Percentiles rank a stretch among this genome's conserved stretches.
Conservation (phyloP, 768 basidiomycete genomes). For the Lepiota subincarnata region DNA sequence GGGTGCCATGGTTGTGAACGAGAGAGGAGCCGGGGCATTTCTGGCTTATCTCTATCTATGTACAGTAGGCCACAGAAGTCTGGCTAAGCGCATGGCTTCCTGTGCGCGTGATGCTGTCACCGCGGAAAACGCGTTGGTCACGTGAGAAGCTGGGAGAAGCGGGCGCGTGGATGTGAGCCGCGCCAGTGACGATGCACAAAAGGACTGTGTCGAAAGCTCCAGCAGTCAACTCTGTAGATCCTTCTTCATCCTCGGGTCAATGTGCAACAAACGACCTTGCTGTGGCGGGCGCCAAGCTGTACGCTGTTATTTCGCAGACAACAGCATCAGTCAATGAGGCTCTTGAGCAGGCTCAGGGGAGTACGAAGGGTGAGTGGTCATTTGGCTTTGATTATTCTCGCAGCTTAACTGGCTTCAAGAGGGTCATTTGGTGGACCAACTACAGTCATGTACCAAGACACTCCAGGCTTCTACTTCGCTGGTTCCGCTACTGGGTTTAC, state of each 20-base stretch:
- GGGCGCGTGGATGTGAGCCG: too few relatives aligned
- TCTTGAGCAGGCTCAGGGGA: not conserved
- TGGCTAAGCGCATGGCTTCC: too few relatives aligned
- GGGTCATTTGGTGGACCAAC: not conserved
- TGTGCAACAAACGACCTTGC: constrained; percentile 1
- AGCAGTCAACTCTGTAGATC: not conserved
- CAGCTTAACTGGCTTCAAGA: not conserved
- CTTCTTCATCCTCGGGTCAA: constrained; percentile 3
- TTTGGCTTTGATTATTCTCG: not conserved
- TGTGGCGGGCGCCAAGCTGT: constrained; percentile 1
- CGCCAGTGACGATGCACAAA: constrained; percentile 10
- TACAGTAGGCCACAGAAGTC: too few relatives aligned
- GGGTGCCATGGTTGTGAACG: too few relatives aligned
- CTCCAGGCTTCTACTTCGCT: not conserved
- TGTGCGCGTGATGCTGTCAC: too few relatives aligned
- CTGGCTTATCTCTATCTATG: too few relatives aligned
- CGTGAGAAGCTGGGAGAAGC: not conserved
- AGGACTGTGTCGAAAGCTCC: constrained; percentile 2
- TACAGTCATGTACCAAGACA: not conserved
- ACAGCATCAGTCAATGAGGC: not conserved
- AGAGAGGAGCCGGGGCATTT: too few relatives aligned
- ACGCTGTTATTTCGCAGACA: constrained; percentile 1
- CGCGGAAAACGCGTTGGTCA: constrained; percentile 6
- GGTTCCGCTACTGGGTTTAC: not conserved
- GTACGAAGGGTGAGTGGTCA: not conserved